Base-by-base conservation (phyloP, 1,139 yeast species). In the Yamadazyma mexicana region DNA sequence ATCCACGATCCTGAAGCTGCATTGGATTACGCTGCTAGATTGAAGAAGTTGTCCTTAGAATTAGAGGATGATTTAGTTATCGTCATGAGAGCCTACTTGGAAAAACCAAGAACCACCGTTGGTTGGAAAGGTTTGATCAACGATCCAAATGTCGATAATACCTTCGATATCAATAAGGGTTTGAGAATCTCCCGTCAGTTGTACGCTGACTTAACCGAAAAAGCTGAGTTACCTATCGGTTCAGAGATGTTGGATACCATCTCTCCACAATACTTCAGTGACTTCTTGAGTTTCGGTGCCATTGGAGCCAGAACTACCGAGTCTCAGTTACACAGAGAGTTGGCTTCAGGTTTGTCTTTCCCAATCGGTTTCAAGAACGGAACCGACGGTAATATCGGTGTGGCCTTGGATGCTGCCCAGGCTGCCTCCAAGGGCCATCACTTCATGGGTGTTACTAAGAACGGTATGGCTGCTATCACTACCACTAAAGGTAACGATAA, bases 111-210 rank as follows among this genome's bases (percentile, higher is more conserved):
- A 70, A 92, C 98, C 39, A 92, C 98, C 17, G 98, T 92, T 39
- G 98, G 98, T 46, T 92, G 98, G 98, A 92, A 92, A 67, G 98
- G 97, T 50, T 75, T 92, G 54, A 91, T 92, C 57, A 92, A 92
- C 62, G 98, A 92, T 65, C 98, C 98, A 17, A 96, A 92, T 56
- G 85, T 92, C 52, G 96, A 92, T 61, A 91, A 88, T 45, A 78
- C 97, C 41, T 91, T 87, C 81, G 82, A 89, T 54, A 92, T 92
- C 62, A 92, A 92, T 73, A 88, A 89, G 67, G 98, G 98, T 50
- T 78, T 92, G 52, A 75, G 94, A 55, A 83, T 91, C 49, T 77
- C 98, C 17, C 81, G 98, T 63, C 83, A 85, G 51, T 79, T 92
- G 69, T 92, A 88, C 64, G 83, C 84, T 30, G 81, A 86, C 46